Percentiles rank a stretch among this genome's conserved stretches.
These are phyloP conservation scores for Croton setiger DNA, from an alignment of 441 rosid genomes.

Conservation along the genomic window DNA sequence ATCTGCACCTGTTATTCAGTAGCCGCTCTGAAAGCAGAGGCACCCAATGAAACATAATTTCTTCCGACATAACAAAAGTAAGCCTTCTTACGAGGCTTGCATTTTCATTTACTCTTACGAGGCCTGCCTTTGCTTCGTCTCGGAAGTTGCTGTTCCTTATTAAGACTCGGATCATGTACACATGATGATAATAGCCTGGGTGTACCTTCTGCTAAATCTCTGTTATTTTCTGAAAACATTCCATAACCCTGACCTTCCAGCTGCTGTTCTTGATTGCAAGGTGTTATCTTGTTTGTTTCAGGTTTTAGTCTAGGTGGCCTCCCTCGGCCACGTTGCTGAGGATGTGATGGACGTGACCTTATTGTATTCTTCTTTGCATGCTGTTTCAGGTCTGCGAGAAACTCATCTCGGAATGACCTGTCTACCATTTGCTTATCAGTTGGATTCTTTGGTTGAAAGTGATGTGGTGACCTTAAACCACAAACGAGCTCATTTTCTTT, in stretches of 20 bases:
- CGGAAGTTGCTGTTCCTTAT: slow-evolving; percentile 1
- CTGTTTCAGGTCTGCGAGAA: background rate
- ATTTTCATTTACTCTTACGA: background rate
- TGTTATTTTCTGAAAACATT: too few relatives aligned
- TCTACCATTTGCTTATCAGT: background rate
- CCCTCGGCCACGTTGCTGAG: background rate
- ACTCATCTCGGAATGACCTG: background rate
- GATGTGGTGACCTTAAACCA: background rate
- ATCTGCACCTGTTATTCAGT: too few relatives aligned
- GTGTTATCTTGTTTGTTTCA: background rate
- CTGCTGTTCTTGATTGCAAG: slow-evolving; percentile 1
- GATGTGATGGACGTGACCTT: background rate
- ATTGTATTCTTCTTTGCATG: background rate
- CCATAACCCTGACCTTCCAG: background rate
- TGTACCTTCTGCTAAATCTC: background rate
- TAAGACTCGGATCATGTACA: background rate
- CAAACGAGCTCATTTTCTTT: slow-evolving; percentile 1
- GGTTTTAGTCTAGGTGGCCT: background rate
- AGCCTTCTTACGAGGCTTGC: too few relatives aligned
- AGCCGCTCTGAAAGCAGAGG: too few relatives aligned
- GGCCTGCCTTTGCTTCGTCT: slow-evolving; percentile 1
- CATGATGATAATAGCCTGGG: background rate
- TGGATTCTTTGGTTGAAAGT: background rate
- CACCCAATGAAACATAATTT: too few relatives aligned
- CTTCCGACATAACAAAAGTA: too few relatives aligned